phyloP scores from a whole-genome alignment of 169 alveolate species.

The Plasmodium sp. region DNA sequence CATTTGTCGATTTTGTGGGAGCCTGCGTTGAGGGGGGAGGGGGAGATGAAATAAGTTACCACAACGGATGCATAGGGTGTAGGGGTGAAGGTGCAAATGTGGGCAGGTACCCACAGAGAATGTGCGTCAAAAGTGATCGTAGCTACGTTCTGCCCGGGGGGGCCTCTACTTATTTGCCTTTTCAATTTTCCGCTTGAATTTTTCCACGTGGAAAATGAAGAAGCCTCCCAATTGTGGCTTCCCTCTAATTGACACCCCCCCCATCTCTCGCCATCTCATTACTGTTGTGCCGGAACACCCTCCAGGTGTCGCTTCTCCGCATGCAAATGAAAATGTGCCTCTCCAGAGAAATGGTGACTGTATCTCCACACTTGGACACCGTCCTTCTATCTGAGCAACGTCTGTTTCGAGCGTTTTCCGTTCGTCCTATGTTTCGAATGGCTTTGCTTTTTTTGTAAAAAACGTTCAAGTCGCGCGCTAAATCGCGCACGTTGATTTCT shows the following conservation, averaged over 20 bases:
- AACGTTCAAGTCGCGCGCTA: slow-evolving; percentile 22
- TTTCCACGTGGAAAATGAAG: background rate
- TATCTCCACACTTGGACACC: slow-evolving; percentile 18
- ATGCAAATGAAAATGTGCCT: slow-evolving; percentile 36
- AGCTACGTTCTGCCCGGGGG: background rate
- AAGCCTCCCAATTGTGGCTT: background rate
- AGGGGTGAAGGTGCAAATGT: background rate
- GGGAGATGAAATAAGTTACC: background rate
- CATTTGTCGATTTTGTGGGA: slow-evolving; percentile 45
- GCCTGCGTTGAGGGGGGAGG: background rate
- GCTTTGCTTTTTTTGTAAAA: slow-evolving; percentile 20
- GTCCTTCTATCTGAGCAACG: background rate
- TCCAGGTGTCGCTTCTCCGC: slow-evolving; percentile 15
- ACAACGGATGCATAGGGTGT: background rate
- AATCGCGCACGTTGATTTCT: slow-evolving; percentile 19
- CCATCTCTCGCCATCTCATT: background rate
- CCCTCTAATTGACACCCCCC: background rate
- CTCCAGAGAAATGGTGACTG: slow-evolving; percentile 44
- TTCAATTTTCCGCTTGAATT: background rate
- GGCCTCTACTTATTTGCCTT: background rate
- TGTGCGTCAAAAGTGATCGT: background rate
- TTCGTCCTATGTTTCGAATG: background rate
- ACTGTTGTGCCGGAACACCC: slow-evolving; percentile 38
- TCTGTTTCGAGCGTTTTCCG: slow-evolving; percentile 4
- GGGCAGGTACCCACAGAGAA: background rate